Base-by-base conservation (phyloP, 225 moss, liverwort and hornwort genomes). In the Pseudisothecium myosuroides region DNA sequence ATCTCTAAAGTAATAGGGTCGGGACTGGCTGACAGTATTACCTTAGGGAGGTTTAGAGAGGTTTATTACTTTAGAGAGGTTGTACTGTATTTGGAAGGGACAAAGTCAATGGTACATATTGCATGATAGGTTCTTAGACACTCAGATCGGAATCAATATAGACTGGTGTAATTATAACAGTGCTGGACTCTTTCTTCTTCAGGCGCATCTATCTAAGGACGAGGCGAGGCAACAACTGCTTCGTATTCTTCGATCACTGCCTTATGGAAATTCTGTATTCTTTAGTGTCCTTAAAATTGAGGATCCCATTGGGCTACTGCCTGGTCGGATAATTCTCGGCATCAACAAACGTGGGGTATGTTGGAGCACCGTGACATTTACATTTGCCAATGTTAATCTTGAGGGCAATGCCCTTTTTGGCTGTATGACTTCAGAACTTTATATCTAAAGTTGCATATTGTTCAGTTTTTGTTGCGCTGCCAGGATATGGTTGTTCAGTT, bases 301-400 rank as follows among this genome's bases (percentile, higher is more conserved):
- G 89, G 98, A 98, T 85, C 98, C 98, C n/a, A 98, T 98, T 88
- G 98, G 98, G 76, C 91, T 98, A 69, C 92, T 98, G 49, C 98
- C 98, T 34, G 96, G 98, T 83, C 94, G 98, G 83, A 96, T 98
- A 59, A 95, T 98, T 89, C 92, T 98, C 45, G 98, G 98, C 58
- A 98, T 98, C 89, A 98, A 98, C 86, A 98, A 96, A 88, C 96
- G 98, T 88, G 98, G 98, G 96, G 98, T 98, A 93, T 82, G 95
- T 91, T 19, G 54, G 62, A 78, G 36, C 83, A 34, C 49, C 65
- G 56, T 81, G 59, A 65, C 75, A 20, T 72, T 85, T 47, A 45
- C 69, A 69, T 61, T 88, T 54, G 37, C 61, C 34, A 19, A 34
- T 82, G 68, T 32, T 56, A 36, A 45, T 87, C 23, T 67, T 65